A percentile compares a stretch with the other conserved stretches of the same genome.
phyloP scores from a whole-genome alignment of 345 rosid genomes.

The Sonneratia alba region DNA sequence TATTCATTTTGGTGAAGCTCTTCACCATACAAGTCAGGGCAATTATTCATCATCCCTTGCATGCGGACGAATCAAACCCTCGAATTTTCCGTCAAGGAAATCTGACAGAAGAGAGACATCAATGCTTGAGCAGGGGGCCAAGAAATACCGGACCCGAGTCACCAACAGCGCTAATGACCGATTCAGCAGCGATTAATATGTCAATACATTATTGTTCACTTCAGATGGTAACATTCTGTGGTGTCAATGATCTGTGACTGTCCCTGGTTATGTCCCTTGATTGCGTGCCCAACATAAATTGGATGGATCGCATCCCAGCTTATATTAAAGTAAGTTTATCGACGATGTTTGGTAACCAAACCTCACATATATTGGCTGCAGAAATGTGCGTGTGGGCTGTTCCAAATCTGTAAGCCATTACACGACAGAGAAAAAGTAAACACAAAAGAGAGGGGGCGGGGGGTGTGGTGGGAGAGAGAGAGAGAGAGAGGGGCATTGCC shows the following conservation, averaged over 20 bases:
- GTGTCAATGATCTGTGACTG: not conserved
- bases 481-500: slow-evolving; percentile 6
- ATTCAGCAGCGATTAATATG: not conserved
- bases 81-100: not conserved
- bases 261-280: not conserved
- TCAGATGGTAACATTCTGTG: too few relatives aligned
- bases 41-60: not conserved
- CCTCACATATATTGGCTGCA: not conserved
- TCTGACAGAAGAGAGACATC: not conserved
- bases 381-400: not conserved
- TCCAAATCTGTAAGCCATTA: not conserved
- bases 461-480: not conserved
- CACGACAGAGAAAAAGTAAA: not conserved
- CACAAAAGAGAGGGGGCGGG: too few relatives aligned
- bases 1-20: not conserved
- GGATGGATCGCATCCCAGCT: not conserved
- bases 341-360: not conserved
- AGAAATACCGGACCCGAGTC: too few relatives aligned
- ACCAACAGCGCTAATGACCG: too few relatives aligned
- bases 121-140: too few relatives aligned
- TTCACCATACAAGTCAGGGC: slow-evolving; percentile 2
- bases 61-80: not conserved
- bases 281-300: not conserved
- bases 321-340: not conserved
- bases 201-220: too few relatives aligned